Percentiles rank a stretch among this genome's conserved stretches.
Evolutionary conservation across 768 basidiomycete genomes (phyloP).

Genomic region (Filobasidium floriforme): DNA sequence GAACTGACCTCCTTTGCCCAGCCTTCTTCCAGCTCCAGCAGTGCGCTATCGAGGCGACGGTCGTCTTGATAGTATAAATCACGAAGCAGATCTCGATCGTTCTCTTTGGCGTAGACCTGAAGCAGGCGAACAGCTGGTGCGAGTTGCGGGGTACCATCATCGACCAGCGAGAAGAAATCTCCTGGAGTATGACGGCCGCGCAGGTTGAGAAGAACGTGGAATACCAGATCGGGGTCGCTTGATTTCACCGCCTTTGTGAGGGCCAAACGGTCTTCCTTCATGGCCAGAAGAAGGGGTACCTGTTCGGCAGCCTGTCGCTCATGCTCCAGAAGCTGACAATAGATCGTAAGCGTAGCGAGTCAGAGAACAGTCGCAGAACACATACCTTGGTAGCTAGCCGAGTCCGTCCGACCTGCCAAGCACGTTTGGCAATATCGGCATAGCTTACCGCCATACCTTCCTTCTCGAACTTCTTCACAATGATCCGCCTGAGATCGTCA

Average conservation of each 20-base stretch:
- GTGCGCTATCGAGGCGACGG: slow-evolving; percentile 82
- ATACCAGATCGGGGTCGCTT: slow-evolving; percentile 92
- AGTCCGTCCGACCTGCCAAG: slow-evolving; percentile 79
- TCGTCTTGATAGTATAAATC: slow-evolving; percentile 99
- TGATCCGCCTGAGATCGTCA: slow-evolving; percentile 66
- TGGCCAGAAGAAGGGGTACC: slow-evolving; percentile 80
- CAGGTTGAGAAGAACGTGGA: slow-evolving; percentile 82
- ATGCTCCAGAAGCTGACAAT: slow-evolving; percentile 70
- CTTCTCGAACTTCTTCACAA: slow-evolving; percentile 82
- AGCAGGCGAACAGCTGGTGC: slow-evolving; percentile 68
- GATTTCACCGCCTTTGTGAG: slow-evolving; percentile 84
- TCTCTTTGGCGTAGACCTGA: slow-evolving; percentile 83
- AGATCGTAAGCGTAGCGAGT: background rate
- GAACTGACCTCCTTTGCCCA: slow-evolving; percentile 55
- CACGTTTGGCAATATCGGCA: slow-evolving; percentile 86
- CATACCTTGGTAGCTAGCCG: slow-evolving; percentile 74
- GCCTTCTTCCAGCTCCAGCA: slow-evolving; percentile 79
- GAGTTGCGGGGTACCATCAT: slow-evolving; percentile 73
- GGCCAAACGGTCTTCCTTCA: slow-evolving; percentile 89
- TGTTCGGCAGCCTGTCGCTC: slow-evolving; percentile 83
- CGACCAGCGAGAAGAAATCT: slow-evolving; percentile 86
- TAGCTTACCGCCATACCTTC: slow-evolving; percentile 75
- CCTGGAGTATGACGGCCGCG: slow-evolving; percentile 76
- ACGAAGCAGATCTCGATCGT: slow-evolving; percentile 80
- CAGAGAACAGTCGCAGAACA: background rate